Evolutionary conservation across 352 stramenopile genomes (phyloP), one percentile per base, ranked within the genome.

Genomic region (Phytophthora multivora): DNA sequence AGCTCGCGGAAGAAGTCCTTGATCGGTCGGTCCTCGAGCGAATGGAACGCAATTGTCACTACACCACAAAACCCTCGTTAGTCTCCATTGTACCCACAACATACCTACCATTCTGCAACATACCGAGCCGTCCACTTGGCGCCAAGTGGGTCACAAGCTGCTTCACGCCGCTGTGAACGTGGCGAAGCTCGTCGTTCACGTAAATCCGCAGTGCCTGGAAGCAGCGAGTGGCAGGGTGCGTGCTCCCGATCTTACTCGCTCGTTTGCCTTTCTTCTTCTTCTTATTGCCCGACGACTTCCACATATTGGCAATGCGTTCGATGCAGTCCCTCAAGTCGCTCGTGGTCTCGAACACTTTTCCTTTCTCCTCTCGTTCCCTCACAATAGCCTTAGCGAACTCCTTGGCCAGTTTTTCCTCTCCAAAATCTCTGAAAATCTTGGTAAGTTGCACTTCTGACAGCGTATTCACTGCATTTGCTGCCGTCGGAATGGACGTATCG

Each of bases 1-100:
- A 91, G 57, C 26, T 77, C 60, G 7, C 86, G 78, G 51, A 94
- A 91, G 18, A 91, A 76, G 8, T 74, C 59, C 69, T 94, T 94
- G 58, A 94, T 94, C 23, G 83, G 83, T 13, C 86, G 83, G 51
- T 94, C 86, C 46, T 94, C 86, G 13, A 94, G 71, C 5, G 86
- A 94, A 72, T 94, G 86, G 56, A 94, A 94, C 43, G 86, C 86
- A 52, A 94, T 94, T 7, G 85, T 89, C 16, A 77, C 81, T 89
- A 55, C 4, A 19, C 66, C 36, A 59, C 43, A 55, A 46, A 26
- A 19, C 19, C 26, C 36, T 36, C 16, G 35, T 61, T 38, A 71
- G 40, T 59, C 18, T 12, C 30, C 13, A 41, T 13, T 30, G 6
- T 23, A 50, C 1, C 8, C 33, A 33, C 3, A 28, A 21, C 10